phyloP scores from a whole-genome alignment of 2,329 filamentous ascomycete genomes.

The Aciculosporium take region DNA sequence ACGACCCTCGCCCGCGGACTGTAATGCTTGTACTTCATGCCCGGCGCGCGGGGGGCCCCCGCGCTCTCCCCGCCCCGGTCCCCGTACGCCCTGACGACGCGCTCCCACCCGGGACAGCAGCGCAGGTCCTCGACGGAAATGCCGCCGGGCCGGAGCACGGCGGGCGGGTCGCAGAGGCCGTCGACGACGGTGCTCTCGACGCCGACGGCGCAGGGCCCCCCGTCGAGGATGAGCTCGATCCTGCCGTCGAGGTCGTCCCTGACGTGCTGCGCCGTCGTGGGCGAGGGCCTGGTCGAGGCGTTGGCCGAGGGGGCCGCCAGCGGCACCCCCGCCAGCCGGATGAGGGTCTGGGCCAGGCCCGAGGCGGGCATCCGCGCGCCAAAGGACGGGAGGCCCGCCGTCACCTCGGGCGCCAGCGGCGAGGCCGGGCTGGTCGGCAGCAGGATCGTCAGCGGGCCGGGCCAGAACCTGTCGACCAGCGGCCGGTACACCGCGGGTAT shows the following conservation, averaged over 20 bases:
- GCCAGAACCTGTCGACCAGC: slow-evolving; percentile 79
- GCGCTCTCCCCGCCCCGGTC: slow-evolving; percentile 56
- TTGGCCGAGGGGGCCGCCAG: slow-evolving; percentile 90
- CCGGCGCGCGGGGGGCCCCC: slow-evolving; percentile 63
- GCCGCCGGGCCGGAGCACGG: slow-evolving; percentile 74
- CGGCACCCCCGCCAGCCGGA: slow-evolving; percentile 61
- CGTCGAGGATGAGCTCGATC: slow-evolving; percentile 80
- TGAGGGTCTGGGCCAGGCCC: slow-evolving; percentile 74
- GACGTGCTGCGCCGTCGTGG: slow-evolving; percentile 82
- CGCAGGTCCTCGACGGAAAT: slow-evolving; percentile 70
- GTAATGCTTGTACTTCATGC: slow-evolving; percentile 99
- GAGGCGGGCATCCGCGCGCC: slow-evolving; percentile 82
- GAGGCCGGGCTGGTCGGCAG: slow-evolving; percentile 64
- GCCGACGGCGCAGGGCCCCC: slow-evolving; percentile 72
- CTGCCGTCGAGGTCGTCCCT: slow-evolving; percentile 67
- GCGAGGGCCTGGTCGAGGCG: slow-evolving; percentile 82
- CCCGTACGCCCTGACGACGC: slow-evolving; percentile 62
- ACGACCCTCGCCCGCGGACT: slow-evolving; percentile 79
- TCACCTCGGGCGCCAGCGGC: slow-evolving; percentile 76
- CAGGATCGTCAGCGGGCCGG: slow-evolving; percentile 82
- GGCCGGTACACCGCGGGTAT: slow-evolving; percentile 65
- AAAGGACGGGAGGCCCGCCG: slow-evolving; percentile 71
- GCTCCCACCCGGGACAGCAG: slow-evolving; percentile 64
- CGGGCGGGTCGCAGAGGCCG: slow-evolving; percentile 66
- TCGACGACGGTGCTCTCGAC: slow-evolving; percentile 97